Evolutionary conservation across 106 monocot species (phyloP).

Genomic region (Dendrobium huoshanense): DNA sequence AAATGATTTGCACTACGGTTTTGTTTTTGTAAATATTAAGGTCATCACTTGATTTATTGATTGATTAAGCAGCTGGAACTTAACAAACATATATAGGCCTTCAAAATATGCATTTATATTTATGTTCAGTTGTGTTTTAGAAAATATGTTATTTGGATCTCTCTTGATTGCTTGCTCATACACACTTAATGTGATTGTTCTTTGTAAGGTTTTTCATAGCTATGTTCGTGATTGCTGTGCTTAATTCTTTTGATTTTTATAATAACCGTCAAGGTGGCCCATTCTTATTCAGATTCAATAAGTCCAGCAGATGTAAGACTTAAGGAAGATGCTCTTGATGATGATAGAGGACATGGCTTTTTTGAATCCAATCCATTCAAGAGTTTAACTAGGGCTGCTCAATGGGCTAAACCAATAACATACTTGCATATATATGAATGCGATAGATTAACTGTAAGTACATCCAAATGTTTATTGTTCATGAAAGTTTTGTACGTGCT

Average conservation of each 20-base stretch:
- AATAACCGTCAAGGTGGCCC: background rate
- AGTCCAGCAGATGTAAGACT: conserved; percentile 74
- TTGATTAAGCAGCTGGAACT: too few relatives aligned
- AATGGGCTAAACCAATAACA: conserved; percentile 87
- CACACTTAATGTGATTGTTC: background rate
- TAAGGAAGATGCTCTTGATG: conserved; percentile 40
- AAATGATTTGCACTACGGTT: too few relatives aligned
- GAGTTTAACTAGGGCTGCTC: conserved; percentile 46
- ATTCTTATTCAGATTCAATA: conserved; percentile 66
- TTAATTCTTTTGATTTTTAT: background rate
- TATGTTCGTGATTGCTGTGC: background rate
- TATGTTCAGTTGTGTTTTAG: too few relatives aligned
- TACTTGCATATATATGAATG: conserved; percentile 84
- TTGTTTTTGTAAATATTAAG: too few relatives aligned
- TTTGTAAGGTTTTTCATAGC: background rate
- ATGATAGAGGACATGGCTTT: conserved; percentile 86
- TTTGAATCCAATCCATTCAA: conserved; percentile 53
- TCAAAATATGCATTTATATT: too few relatives aligned
- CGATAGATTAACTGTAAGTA: conserved; percentile 73
- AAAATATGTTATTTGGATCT: background rate
- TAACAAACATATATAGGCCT: too few relatives aligned
- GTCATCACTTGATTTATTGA: too few relatives aligned
- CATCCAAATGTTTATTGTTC: conserved; percentile 1
- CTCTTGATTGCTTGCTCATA: background rate
- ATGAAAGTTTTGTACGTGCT: background rate